phyloP scores from a whole-genome alignment of 768 basidiomycete genomes.

The Tulasnella sp. region DNA sequence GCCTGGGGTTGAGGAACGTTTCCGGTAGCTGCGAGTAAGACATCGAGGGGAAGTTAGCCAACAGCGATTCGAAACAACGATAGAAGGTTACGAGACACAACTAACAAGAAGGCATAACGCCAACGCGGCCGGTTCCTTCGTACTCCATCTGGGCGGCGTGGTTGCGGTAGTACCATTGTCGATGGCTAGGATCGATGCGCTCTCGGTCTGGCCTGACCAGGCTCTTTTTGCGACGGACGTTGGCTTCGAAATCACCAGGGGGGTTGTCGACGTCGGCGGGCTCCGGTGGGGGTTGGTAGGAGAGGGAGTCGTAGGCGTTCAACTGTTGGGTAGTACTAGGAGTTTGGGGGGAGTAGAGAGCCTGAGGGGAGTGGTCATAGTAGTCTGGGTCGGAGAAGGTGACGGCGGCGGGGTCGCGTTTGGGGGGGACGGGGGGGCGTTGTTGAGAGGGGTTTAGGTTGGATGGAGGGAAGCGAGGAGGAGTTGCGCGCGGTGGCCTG shows the following conservation, averaged over 20 bases:
- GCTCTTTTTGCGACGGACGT: slow-evolving; percentile 67
- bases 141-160: slow-evolving; percentile 71
- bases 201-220: slow-evolving; percentile 87
- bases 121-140: slow-evolving; percentile 49
- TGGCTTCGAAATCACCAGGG: no score
- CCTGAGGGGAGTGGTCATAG: background rate
- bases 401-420: background rate
- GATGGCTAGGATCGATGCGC: slow-evolving; percentile 89
- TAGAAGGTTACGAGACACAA: slow-evolving; percentile 21
- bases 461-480: background rate
- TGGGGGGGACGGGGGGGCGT: background rate
- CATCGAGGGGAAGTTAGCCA: background rate
- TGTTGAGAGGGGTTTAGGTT: background rate
- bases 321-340: background rate
- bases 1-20: slow-evolving; percentile 47
- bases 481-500: background rate
- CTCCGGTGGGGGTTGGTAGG: background rate
- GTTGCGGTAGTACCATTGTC: slow-evolving; percentile 86
- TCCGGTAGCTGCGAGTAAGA: slow-evolving; percentile 47
- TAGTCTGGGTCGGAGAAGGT: background rate
- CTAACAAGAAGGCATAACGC: slow-evolving; percentile 73
- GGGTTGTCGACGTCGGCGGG: background rate
- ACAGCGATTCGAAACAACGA: slow-evolving; percentile 2
- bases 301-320: background rate
- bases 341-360: background rate